Conservation (phyloP, 257 asterid species). For the Solanum phureja region DNA sequence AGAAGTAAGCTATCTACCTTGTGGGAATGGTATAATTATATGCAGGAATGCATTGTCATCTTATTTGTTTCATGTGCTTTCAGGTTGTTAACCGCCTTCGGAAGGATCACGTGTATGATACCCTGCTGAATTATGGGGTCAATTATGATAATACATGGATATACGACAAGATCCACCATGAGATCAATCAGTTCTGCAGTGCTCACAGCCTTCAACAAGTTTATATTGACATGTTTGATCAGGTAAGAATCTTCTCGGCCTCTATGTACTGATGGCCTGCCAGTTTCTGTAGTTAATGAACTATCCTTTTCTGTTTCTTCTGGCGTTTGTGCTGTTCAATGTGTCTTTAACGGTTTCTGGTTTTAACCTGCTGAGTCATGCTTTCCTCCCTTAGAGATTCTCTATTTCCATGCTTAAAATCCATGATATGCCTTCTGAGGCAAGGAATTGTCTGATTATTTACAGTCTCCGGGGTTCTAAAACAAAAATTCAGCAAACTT, state of each 20-base stretch:
- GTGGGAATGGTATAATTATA: background rate
- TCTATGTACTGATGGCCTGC: background rate
- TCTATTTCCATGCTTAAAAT: background rate
- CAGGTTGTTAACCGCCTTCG: constrained; percentile 93
- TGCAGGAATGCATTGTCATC: background rate
- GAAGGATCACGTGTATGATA: constrained; percentile 74
- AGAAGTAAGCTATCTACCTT: constrained; percentile 38
- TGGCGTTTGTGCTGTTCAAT: background rate
- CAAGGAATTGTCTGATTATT: background rate
- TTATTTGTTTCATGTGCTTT: background rate
- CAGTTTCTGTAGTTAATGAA: background rate
- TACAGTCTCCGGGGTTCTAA: background rate
- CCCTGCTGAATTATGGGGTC: constrained; percentile 80
- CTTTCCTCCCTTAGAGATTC: background rate
- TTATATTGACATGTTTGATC: constrained; percentile 97
- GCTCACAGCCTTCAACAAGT: constrained; percentile 93
- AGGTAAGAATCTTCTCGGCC: constrained; percentile 32
- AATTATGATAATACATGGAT: constrained; percentile 96
- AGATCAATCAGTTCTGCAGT: constrained; percentile 98
- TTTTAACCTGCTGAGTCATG: background rate
- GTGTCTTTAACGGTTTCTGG: background rate
- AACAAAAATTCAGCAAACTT: background rate
- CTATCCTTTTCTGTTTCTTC: background rate
- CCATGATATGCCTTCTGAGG: background rate
- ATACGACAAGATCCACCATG: constrained; percentile 97